Evolutionary conservation across 2,329 filamentous ascomycete genomes (phyloP).

Genomic region (Penicillium italicum): DNA sequence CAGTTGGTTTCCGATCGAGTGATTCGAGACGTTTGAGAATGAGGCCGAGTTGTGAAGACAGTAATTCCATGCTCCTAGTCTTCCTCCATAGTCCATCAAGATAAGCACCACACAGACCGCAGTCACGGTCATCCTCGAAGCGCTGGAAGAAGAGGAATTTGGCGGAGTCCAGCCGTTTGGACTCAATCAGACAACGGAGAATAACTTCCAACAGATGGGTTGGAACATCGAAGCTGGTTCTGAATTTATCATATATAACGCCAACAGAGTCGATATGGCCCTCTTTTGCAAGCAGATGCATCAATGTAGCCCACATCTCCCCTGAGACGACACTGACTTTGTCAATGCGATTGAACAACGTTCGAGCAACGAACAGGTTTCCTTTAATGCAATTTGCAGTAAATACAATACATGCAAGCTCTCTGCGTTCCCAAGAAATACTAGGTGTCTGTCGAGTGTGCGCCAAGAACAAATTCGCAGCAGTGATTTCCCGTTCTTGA

Average conservation of each 20-base stretch:
- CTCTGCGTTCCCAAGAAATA: slow-evolving; percentile 27
- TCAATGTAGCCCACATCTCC: slow-evolving; percentile 38
- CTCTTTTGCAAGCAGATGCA: slow-evolving; percentile 35
- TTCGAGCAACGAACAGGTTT: slow-evolving; percentile 40
- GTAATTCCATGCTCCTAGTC: slow-evolving; percentile 35
- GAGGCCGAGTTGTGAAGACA: slow-evolving; percentile 35
- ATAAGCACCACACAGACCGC: slow-evolving; percentile 37
- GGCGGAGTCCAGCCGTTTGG: slow-evolving; percentile 36
- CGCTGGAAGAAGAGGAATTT: slow-evolving; percentile 35
- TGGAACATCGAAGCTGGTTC: slow-evolving; percentile 29
- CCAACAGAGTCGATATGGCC: slow-evolving; percentile 38
- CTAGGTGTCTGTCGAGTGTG: not conserved
- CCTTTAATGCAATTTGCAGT: slow-evolving; percentile 36
- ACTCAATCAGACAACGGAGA: slow-evolving; percentile 38
- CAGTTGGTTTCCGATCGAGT: slow-evolving; percentile 32
- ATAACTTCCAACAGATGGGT: slow-evolving; percentile 34
- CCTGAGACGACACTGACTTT: slow-evolving; percentile 30
- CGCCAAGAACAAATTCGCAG: slow-evolving; percentile 36
- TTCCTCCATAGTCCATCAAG: slow-evolving; percentile 41
- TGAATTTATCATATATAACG: slow-evolving; percentile 30
- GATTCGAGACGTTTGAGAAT: slow-evolving; percentile 27
- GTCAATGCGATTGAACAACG: slow-evolving; percentile 36
- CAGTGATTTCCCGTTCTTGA: slow-evolving; percentile 32
- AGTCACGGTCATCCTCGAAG: slow-evolving; percentile 33
- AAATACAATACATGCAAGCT: slow-evolving; percentile 33